Base-by-base conservation (phyloP, 2,329 filamentous ascomycete species). In the Pseudogymnoascus sp. region DNA sequence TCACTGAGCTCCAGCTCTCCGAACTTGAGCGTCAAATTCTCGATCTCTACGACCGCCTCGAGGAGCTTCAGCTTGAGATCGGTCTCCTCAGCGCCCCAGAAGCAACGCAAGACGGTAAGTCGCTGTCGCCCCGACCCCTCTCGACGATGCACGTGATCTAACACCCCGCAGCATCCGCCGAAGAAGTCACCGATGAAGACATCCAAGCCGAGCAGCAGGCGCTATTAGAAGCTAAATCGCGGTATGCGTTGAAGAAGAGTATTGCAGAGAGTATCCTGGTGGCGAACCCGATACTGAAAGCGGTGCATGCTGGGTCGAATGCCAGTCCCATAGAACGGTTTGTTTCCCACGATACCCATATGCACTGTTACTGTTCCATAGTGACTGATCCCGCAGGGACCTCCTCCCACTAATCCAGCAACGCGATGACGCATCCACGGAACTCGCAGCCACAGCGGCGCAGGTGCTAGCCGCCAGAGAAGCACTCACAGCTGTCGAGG, bases 241-340 rank as follows among this genome's bases (percentile, higher is more conserved):
- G 80, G 62, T 89, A 90, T 72, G 80, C 84, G 39, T 78, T 93
- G 61, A 84, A 84, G 64, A 87, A 87, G 71, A 84, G 84, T 63
- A 85, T 89, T 20, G 78, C 86, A 20, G 84, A 88, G 64, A 84
- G 81, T 53, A 84, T 90, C 60, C 74, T 94, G 66, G 83, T 84
- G 66, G 85, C 86, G 61, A 87, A 90, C 68, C 90, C 91, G 6
- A 85, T 89, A 39, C 76, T 95, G 62, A 90, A 89, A 69, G 87
- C 90, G 6, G 84, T 93, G 38, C 89, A 95, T 71, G 77, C 82
- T 63, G 85, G 85, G 43, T 82, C 81, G 11, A 80, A 83, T 63
- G 81, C 84, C 15, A 82, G 84, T 2, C 82, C 83, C 47, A 78
- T 86, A 59, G 89, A 94, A 74, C 82, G 84, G 89, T 90, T 78